Conservation (phyloP, 495 filamentous ascomycete genomes). For the Viridothelium virens region DNA sequence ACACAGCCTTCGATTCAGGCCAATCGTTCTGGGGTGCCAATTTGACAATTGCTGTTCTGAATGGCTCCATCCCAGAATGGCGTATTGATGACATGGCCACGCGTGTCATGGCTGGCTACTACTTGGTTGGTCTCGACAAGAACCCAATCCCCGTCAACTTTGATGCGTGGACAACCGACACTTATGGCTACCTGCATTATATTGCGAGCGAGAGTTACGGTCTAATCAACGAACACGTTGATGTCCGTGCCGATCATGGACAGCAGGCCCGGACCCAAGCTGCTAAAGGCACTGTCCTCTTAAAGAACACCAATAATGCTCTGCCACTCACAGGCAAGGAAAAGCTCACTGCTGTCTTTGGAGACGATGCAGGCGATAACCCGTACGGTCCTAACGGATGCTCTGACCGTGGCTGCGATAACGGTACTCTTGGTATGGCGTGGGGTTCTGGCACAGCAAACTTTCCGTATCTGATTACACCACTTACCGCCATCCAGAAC, state of each 20-base stretch:
- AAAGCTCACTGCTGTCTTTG: constrained; percentile 61
- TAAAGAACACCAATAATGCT: constrained; percentile 65
- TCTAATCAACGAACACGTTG: constrained; percentile 67
- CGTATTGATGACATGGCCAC: constrained; percentile 81
- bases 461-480: constrained; percentile 87
- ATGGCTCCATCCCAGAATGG: constrained; percentile 75
- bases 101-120: constrained; percentile 80
- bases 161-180: constrained; percentile 68
- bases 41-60: constrained; percentile 69
- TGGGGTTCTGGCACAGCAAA: constrained; percentile 88
- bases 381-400: constrained; percentile 57
- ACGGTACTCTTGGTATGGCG: constrained; percentile 76
- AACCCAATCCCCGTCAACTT: constrained; percentile 65
- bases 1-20: constrained; percentile 64
- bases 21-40: constrained; percentile 65
- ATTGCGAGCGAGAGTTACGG: constrained; percentile 48
- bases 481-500: constrained; percentile 74
- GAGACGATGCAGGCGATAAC: constrained; percentile 71
- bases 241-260: constrained; percentile 66
- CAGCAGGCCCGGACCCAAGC: constrained; percentile 61
- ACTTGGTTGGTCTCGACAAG: constrained; percentile 65
- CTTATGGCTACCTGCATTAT: constrained; percentile 56
- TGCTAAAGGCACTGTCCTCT: constrained; percentile 62
- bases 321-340: constrained; percentile 67
- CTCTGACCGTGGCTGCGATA: constrained; percentile 34